phyloP scores from a whole-genome alignment of 768 basidiomycete species.

The Hydnum rufescens region DNA sequence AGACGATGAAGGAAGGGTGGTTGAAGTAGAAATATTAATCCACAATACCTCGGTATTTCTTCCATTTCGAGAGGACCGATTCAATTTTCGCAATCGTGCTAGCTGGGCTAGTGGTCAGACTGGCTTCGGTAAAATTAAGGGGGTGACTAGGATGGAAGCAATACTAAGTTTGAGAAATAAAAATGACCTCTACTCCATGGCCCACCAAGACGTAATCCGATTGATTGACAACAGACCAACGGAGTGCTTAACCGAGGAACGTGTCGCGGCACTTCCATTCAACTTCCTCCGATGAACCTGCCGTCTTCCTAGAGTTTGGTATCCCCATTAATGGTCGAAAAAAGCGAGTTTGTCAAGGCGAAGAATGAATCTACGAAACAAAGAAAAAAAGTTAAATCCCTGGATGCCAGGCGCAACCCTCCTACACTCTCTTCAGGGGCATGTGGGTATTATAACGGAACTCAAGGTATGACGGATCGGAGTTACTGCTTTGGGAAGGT shows the following conservation, averaged over 20 bases:
- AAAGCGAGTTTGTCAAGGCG: neutral
- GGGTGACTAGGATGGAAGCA: neutral
- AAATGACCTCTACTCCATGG: neutral
- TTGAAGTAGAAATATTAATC: neutral
- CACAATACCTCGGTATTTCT: neutral
- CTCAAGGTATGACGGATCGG: too few relatives aligned
- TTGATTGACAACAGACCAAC: neutral
- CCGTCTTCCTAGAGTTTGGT: neutral
- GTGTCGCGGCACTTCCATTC: neutral
- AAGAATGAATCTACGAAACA: too few relatives aligned
- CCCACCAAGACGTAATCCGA: neutral
- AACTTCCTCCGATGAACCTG: neutral
- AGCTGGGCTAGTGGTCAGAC: too few relatives aligned
- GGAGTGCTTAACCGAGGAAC: neutral
- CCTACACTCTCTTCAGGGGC: too few relatives aligned
- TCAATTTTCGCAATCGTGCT: too few relatives aligned
- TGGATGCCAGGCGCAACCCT: too few relatives aligned
- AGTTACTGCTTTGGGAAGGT: too few relatives aligned
- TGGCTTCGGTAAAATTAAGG: neutral
- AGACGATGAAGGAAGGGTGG: slow-evolving; percentile 28
- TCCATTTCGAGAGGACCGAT: too few relatives aligned
- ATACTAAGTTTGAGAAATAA: neutral
- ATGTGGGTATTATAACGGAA: too few relatives aligned
- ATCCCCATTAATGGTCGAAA: neutral
- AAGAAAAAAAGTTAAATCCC: too few relatives aligned